Conservation (phyloP, 2,329 filamentous ascomycete genomes). For the Clonostachys rosea region DNA sequence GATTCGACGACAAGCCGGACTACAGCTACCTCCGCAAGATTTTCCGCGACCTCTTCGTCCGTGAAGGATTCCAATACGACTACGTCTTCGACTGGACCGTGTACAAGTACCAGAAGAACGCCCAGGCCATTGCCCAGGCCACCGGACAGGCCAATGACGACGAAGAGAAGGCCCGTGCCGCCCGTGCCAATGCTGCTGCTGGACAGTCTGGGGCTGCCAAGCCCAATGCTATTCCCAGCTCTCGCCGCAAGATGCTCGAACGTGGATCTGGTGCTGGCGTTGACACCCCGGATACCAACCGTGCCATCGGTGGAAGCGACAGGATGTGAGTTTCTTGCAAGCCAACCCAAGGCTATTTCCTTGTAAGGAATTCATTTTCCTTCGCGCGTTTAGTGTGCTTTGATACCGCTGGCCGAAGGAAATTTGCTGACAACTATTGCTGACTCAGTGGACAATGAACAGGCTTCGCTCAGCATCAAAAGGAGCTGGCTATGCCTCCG, state of each 20-base stretch:
- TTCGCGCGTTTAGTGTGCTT: constrained; percentile 78
- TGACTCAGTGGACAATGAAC: constrained; percentile 82
- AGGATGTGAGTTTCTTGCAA: constrained; percentile 86
- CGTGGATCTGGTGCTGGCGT: constrained; percentile 52
- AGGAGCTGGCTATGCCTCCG: constrained; percentile 48
- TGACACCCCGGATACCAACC: constrained; percentile 68
- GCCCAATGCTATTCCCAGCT: constrained; percentile 70
- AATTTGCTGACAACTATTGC: constrained; percentile 69
- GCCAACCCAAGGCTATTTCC: constrained; percentile 52
- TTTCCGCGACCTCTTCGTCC: constrained; percentile 98
- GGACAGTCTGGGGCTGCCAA: constrained; percentile 61
- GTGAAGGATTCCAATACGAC: constrained; percentile 99
- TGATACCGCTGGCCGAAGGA: constrained; percentile 69
- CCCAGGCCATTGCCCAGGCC: constrained; percentile 86
- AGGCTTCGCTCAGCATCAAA: constrained; percentile 82
- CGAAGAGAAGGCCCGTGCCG: constrained; percentile 71
- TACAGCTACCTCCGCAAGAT: constrained; percentile 99
- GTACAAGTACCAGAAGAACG: constrained; percentile 99
- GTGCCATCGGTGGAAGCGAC: constrained; percentile 75
- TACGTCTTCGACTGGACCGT: constrained; percentile 99
- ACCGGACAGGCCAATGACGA: constrained; percentile 64
- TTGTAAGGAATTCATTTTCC: constrained; percentile 83
- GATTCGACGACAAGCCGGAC: constrained; percentile 99
- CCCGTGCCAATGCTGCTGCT: constrained; percentile 60
- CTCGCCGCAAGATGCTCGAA: constrained; percentile 81